Percentiles rank a stretch among this genome's conserved stretches.
Conservation (phyloP, 768 basidiomycete species). For the Asterophora parasitica region DNA sequence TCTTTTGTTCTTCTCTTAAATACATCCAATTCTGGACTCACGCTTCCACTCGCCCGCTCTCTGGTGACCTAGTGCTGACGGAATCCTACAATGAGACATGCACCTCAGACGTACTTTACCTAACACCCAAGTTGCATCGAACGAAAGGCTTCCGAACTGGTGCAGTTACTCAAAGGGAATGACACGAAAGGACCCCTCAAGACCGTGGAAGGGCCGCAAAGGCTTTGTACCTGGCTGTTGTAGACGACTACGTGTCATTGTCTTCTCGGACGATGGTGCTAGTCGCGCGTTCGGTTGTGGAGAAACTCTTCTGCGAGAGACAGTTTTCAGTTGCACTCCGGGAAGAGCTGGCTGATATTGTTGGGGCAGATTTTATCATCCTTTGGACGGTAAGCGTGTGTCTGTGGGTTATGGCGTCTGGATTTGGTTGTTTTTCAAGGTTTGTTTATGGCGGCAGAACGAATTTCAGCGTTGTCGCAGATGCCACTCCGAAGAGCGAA, state of each 20-base stretch:
- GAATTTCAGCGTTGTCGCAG: constrained; percentile 3
- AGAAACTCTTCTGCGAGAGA: constrained; percentile 6
- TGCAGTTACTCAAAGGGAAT: not conserved
- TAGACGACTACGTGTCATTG: not conserved
- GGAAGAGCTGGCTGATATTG: constrained; percentile 6
- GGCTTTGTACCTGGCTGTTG: not conserved
- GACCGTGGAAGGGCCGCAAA: not conserved
- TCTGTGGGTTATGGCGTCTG: not conserved
- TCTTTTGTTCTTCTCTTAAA: no score
- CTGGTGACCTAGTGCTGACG: no score
- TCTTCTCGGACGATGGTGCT: constrained; percentile 4
- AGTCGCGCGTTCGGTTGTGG: constrained; percentile 2
- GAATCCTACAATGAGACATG: not conserved
- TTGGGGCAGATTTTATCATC: constrained; percentile 2
- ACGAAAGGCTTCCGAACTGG: constrained; percentile 1
- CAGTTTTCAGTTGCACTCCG: not conserved
- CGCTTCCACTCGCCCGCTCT: no score
- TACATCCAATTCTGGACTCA: no score
- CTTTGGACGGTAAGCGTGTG: constrained; percentile 6
- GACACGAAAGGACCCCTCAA: not conserved
- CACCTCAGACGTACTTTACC: not conserved
- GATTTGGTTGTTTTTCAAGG: not conserved
- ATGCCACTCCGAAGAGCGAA: not conserved
- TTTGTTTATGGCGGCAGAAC: not conserved
- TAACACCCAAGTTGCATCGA: constrained; percentile 3